Conservation (phyloP, 306 rosid species). For the barrel medic (Medicago truncatula) region DNA sequence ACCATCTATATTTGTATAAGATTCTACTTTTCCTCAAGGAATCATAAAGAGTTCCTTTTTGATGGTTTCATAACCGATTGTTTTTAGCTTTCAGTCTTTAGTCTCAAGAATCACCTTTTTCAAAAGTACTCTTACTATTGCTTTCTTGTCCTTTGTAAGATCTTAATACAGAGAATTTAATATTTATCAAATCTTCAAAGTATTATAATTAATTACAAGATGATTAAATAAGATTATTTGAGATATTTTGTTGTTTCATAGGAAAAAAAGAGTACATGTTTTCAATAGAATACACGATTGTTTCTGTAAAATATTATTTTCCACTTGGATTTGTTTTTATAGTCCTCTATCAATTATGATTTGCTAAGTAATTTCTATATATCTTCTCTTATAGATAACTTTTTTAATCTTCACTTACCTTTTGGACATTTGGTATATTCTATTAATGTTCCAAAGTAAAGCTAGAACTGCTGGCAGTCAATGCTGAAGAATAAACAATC, state of each 20-base stretch:
- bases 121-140: not conserved
- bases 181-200: not conserved
- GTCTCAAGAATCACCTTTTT: constrained; percentile 45
- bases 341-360: no score
- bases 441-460: not conserved
- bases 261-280: no score
- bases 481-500: constrained; percentile 24
- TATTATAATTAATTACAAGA: no score
- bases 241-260: no score
- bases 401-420: not conserved
- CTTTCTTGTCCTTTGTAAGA: constrained; percentile 19
- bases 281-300: no score
- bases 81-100: constrained; percentile 23
- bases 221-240: no score
- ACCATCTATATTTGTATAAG: constrained; percentile 51
- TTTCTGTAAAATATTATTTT: no score
- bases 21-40: constrained; percentile 30
- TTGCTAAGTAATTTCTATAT: no score
- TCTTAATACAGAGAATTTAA: constrained; percentile 3
- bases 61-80: constrained; percentile 44
- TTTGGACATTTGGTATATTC: constrained; percentile 29
- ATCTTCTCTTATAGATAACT: not conserved
- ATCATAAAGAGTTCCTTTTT: constrained; percentile 13
- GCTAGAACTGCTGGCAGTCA: constrained; percentile 28
- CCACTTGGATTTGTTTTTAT: no score